phyloP scores from a whole-genome alignment of 2,329 filamentous ascomycete species.

The Hymenoscyphus scutula region DNA sequence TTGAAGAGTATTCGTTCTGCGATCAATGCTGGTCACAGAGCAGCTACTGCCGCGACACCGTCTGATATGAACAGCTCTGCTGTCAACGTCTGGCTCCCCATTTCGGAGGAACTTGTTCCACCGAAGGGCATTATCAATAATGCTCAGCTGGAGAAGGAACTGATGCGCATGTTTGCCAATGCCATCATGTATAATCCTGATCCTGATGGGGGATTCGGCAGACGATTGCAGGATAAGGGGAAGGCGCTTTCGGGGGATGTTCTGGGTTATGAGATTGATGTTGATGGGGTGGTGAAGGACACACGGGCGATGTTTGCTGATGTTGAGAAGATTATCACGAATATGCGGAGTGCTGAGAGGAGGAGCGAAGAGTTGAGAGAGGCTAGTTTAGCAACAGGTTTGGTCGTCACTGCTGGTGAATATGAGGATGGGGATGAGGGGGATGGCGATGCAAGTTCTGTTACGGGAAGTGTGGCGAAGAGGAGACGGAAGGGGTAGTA shows the following conservation, averaged over 20 bases:
- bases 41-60: conserved; percentile 61
- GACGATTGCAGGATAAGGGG: conserved; percentile 41
- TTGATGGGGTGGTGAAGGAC: conserved; percentile 84
- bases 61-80: conserved; percentile 54
- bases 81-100: conserved; percentile 61
- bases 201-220: conserved; percentile 63
- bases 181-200: conserved; percentile 98
- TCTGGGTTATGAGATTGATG: conserved; percentile 63
- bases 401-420: conserved; percentile 14
- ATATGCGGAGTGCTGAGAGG: conserved; percentile 34
- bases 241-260: conserved; percentile 40
- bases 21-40: conserved; percentile 69
- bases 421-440: conserved; percentile 31
- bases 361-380: conserved; percentile 32
- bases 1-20: conserved; percentile 75
- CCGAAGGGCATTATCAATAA: conserved; percentile 92
- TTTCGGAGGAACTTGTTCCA: conserved; percentile 74
- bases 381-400: conserved; percentile 17
- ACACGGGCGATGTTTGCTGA: conserved; percentile 87
- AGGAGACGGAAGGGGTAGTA: conserved; percentile 29
- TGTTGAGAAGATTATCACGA: conserved; percentile 57
- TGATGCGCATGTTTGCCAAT: conserved; percentile 96
- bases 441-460: conserved; percentile 24
- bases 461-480: conserved; percentile 25
- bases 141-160: conserved; percentile 84